Base-by-base conservation (phyloP, 768 basidiomycete genomes). In the Russula ochroleuca region DNA sequence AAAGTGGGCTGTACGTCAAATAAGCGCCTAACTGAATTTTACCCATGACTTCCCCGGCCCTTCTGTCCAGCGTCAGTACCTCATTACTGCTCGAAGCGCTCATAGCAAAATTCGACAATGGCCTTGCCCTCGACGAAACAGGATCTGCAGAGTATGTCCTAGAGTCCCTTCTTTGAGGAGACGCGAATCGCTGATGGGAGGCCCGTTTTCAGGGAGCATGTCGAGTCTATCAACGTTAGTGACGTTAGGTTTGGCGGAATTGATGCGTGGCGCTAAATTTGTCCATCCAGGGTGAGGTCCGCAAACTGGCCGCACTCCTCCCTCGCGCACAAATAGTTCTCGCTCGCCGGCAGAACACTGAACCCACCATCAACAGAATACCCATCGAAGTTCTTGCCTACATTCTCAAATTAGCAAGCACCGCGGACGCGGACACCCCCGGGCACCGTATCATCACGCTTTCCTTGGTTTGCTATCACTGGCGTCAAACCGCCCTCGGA, bases 401-500 rank as follows among this genome's bases (percentile, higher is more conserved):
- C 23, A 62, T 68, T 13, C 53, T 68, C 41, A 66, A 66, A 40
- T 53, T 68, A 11, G 57, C 67, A 25, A 57, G 67, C 15, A 55
- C 43, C 35, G 40, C 48, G 31, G 61, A 59, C 15, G 57, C 52
- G 28, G 49, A 62, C 19, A 28, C 57, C 31, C 67, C 65, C 28
- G 60, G 64, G 9, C 60, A 47, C 6, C 41, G 54, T 14, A 65
- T 66, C 41, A 62, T 66, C 5, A 57, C 52, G 1, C 65, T 68
- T n/a, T 68, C 67, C 11, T 53, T 68, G 59, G 67, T 68, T 48
- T 68, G 67, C n/a, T 38, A 47, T 49, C 64, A 68, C 40, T 68
- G 67, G 67, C 67, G 67, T 31, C 67, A 68, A 57, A 66, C 65
- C 15, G 67, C 67, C 17, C 61, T 68, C 51, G 55, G 58, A 23